These are phyloP conservation scores for Ascochyta pisi DNA, from an alignment of 2,329 filamentous ascomycete species.

Conservation along the genomic window DNA sequence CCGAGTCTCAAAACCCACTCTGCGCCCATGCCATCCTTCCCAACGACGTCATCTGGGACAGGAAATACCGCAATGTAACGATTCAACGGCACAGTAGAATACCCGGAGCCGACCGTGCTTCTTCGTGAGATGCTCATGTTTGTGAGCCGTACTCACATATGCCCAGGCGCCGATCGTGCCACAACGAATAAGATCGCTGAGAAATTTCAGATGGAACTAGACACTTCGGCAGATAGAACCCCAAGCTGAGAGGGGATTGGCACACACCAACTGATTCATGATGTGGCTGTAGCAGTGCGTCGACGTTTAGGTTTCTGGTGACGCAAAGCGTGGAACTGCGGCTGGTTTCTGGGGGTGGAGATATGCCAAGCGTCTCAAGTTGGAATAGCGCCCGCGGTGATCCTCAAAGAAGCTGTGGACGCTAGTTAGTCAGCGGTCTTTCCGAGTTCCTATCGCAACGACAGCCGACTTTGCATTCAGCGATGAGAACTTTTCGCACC, in stretches of 20 bases:
- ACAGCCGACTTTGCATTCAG: too few relatives aligned
- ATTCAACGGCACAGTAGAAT: not conserved
- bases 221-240: not conserved
- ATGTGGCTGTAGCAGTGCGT: not conserved
- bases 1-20: not conserved
- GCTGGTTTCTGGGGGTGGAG: slow-evolving; percentile 2
- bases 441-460: too few relatives aligned
- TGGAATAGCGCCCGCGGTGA: not conserved
- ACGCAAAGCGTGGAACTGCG: not conserved
- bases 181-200: slow-evolving; percentile 4
- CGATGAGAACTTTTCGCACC: too few relatives aligned
- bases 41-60: not conserved
- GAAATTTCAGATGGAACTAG: not conserved
- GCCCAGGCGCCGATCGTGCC: slow-evolving; percentile 1
- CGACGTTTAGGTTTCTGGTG: not conserved
- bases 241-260: not conserved
- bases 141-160: not conserved
- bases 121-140: not conserved
- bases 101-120: not conserved
- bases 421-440: not conserved
- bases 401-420: not conserved
- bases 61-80: not conserved
- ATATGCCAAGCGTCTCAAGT: not conserved
- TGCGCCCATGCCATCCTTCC: not conserved
- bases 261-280: not conserved